phyloP scores from a whole-genome alignment of 2,329 filamentous ascomycete species.

The Pezizomycotina sp. region DNA sequence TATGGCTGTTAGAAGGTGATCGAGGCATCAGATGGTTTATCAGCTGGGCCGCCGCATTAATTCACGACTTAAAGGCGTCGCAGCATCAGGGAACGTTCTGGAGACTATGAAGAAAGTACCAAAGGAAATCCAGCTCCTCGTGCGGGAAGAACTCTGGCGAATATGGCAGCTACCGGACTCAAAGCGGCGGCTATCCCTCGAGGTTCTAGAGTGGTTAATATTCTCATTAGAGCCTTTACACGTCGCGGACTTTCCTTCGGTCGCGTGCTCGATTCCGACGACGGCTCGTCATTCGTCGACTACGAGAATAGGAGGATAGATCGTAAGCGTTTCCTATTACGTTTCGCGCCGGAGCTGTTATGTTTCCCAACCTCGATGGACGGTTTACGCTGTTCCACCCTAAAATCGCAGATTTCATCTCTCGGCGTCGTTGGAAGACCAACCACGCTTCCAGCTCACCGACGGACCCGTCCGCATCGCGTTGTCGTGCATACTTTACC shows the following conservation, averaged over 20 bases:
- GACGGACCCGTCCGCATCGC: slow-evolving; percentile 16
- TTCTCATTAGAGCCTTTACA: slow-evolving; percentile 18
- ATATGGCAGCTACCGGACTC: slow-evolving; percentile 19
- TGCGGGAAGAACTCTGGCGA: slow-evolving; percentile 17
- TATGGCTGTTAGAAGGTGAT: slow-evolving; percentile 16
- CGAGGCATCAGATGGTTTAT: slow-evolving; percentile 17
- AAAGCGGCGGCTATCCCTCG: slow-evolving; percentile 10
- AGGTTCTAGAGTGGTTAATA: slow-evolving; percentile 17
- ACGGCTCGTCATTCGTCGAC: slow-evolving; percentile 18
- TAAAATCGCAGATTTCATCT: slow-evolving; percentile 14
- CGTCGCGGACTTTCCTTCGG: slow-evolving; percentile 16
- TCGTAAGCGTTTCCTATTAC: slow-evolving; percentile 13
- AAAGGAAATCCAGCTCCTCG: slow-evolving; percentile 11
- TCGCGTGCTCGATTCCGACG: slow-evolving; percentile 13
- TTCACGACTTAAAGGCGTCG: slow-evolving; percentile 13
- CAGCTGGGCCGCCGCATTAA: slow-evolving; percentile 12
- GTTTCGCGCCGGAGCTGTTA: slow-evolving; percentile 15
- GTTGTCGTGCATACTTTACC: slow-evolving; percentile 11
- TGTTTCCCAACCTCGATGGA: slow-evolving; percentile 13
- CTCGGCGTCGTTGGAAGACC: slow-evolving; percentile 14
- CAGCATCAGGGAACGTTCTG: slow-evolving; percentile 16
- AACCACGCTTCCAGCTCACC: slow-evolving; percentile 17
- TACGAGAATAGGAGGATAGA: slow-evolving; percentile 17
- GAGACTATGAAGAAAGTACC: slow-evolving; percentile 15
- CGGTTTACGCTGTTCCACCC: slow-evolving; percentile 18